Evolutionary conservation across 2,329 filamentous ascomycete genomes (phyloP), one percentile per base, ranked within the genome.

Genomic region (Ophiostoma australiae): DNA sequence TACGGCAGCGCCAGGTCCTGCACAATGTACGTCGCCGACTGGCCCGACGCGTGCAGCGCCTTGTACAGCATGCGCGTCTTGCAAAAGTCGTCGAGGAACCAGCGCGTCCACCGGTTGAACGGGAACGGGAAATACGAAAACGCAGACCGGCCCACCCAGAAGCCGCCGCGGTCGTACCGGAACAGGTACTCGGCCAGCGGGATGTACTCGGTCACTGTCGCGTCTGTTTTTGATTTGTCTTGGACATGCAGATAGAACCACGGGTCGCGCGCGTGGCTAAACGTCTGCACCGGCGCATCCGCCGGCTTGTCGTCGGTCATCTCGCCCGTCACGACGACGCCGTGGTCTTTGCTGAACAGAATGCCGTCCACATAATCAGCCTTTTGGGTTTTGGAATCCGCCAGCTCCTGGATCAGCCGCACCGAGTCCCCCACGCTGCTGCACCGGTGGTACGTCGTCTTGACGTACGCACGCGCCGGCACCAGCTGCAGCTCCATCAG

Each of bases 201-300:
- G 58, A 92, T 85, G 75, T 87, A 87, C 69, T 91, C 88, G 70
- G 77, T 78, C 27, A 66, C 65, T 7, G 1, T 1, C 33, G 33
- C 8, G 20, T 48, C 58, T 74, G 75, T 75, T 13, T 84, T 75
- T 75, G 17, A n/a, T 85, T 72, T 77, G 77, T 85, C 81, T 75
- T 85, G 80, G 23, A 86, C 90, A 77, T 93, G 90, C 72, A 93
- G 82, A 77, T 92, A 93, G 79, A 89, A 92, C 91, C 91, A 93
- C 1, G 90, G 89, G 76, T 94, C 90, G 75, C 82, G 82, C 4
- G 88, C 82, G 39, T 84, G 80, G 76, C 82, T 85, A 67, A 88
- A 86, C 7, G 84, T 82, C 83, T 88, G 89, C 80, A 72, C 79
- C 72, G 68, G 75, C 35, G 74, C 74, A 20, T 74, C 77, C 2